These are phyloP conservation scores for Cucurbitaria berberidis DNA, from an alignment of 2,329 filamentous ascomycete genomes.

Conservation along the genomic window DNA sequence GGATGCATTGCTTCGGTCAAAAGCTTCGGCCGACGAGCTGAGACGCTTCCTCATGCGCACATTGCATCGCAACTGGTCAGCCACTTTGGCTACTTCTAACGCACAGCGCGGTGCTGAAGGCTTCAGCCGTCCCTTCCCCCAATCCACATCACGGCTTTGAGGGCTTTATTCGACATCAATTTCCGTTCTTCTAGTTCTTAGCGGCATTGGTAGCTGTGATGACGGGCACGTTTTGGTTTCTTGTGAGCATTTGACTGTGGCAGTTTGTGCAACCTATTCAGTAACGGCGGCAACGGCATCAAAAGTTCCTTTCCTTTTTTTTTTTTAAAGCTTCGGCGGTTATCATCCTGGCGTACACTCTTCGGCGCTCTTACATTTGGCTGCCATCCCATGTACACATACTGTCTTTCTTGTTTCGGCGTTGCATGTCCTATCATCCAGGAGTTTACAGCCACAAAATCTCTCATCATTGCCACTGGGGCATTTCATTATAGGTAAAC, in stretches of 20 bases:
- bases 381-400: slow-evolving; percentile 1
- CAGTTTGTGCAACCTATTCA: background rate
- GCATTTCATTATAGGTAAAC: background rate
- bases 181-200: background rate
- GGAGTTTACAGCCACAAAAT: background rate
- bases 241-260: background rate
- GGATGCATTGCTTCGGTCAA: background rate
- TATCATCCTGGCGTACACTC: background rate
- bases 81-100: background rate
- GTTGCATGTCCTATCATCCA: background rate
- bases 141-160: background rate
- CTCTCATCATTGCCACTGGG: background rate
- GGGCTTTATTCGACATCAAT: background rate
- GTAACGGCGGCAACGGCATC: background rate
- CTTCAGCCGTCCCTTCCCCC: background rate
- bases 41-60: background rate
- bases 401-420: background rate
- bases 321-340: background rate
- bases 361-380: background rate
- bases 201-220: background rate
- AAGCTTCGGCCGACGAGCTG: background rate
- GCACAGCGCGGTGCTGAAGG: background rate
- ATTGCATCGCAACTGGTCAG: background rate
- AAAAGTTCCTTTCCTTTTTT: slow-evolving; percentile 1
- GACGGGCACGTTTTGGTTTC: background rate